These are phyloP conservation scores for Metschnikowia peoriensis DNA, from an alignment of 805 yeast species.

Conservation along the genomic window DNA sequence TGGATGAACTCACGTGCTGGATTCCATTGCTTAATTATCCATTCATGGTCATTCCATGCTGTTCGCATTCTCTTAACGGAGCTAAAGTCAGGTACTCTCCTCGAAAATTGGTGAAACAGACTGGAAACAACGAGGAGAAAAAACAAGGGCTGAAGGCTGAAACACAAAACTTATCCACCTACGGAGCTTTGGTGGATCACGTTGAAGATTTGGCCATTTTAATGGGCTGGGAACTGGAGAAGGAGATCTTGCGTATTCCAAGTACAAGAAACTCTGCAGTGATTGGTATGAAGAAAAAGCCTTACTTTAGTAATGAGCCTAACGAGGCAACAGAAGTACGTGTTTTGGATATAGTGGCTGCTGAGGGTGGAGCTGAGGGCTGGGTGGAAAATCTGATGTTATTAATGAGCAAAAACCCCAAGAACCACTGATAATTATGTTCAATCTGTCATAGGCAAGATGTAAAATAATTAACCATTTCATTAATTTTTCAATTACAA, in stretches of 20 bases:
- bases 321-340: constrained; percentile 35
- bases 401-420: constrained; percentile 65
- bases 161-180: constrained; percentile 51
- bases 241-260: constrained; percentile 89
- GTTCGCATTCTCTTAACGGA: constrained; percentile 86
- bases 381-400: constrained; percentile 84
- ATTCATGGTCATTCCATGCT: constrained; percentile 91
- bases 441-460: background rate
- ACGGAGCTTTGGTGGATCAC: constrained; percentile 84
- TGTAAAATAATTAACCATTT: too few relatives aligned
- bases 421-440: constrained; percentile 55
- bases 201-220: constrained; percentile 64
- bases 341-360: constrained; percentile 58
- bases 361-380: constrained; percentile 87
- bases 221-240: constrained; percentile 82
- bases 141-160: constrained; percentile 1
- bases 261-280: constrained; percentile 92
- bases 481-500: background rate
- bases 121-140: background rate
- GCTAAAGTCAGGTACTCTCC: constrained; percentile 64
- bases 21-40: constrained; percentile 85
- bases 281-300: constrained; percentile 54
- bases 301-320: constrained; percentile 23
- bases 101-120: constrained; percentile 21
- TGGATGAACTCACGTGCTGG: constrained; percentile 96